Evolutionary conservation across 73 alveolate genomes (phyloP).

Genomic region (Uronychia binucleata): DNA sequence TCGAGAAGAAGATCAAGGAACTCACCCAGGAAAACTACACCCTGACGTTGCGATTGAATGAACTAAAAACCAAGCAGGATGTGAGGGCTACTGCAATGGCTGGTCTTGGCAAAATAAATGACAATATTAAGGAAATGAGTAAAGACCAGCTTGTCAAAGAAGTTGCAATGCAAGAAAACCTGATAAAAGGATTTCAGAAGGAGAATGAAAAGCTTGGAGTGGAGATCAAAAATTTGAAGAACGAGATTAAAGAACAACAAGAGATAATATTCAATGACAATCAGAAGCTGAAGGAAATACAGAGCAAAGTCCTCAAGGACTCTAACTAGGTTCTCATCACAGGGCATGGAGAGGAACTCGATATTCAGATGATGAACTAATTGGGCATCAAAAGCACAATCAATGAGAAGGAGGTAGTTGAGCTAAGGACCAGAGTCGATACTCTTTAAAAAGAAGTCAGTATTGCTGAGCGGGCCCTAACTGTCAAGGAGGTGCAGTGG

Average conservation of each 20-base stretch:
- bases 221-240: not conserved
- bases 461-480: constrained; percentile 3
- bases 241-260: constrained; percentile 11
- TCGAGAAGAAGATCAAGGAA: constrained; percentile 29
- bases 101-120: constrained; percentile 15
- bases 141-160: constrained; percentile 11
- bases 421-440: not conserved
- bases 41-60: constrained; percentile 5
- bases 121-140: not conserved
- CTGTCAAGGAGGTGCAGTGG: constrained; percentile 14
- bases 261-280: not conserved
- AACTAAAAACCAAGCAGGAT: constrained; percentile 17
- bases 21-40: constrained; percentile 13
- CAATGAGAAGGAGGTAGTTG: constrained; percentile 3
- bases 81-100: too few relatives aligned
- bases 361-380: not conserved
- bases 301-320: constrained; percentile 5
- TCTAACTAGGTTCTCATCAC: constrained; percentile 3
- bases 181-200: constrained; percentile 16
- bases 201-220: constrained; percentile 22
- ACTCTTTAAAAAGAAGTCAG: not conserved
- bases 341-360: constrained; percentile 10
- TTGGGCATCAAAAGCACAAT: constrained; percentile 14
- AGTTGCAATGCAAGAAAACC: constrained; percentile 14
- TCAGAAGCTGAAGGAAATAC: not conserved